Evolutionary conservation across 768 basidiomycete species (phyloP), one percentile per base, ranked within the genome.

Genomic region (Suillus placidus): DNA sequence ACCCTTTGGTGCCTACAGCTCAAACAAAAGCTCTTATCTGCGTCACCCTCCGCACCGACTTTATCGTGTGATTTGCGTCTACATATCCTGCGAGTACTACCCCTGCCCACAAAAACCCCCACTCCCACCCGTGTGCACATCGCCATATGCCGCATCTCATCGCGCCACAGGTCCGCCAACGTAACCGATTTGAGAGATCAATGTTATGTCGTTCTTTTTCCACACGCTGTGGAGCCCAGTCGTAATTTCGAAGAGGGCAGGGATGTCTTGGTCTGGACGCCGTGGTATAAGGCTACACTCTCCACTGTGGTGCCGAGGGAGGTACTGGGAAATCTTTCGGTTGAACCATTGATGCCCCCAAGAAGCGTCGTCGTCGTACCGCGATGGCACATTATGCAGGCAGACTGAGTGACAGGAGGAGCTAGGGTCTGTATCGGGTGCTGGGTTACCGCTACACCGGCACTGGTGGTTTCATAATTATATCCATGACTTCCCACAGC

Each of bases 1-100:
- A 67, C 78, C 3, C 75, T 89, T 4, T 89, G 88, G 88, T 80
- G 80, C 61, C 82, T 81, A 62, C 84, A 85, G 62, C 79, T 81
- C 43, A 80, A 82, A 40, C 77, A 77, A n/a, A 77, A 76, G 0
- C 57, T 78, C 6, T 70, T 70, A 9, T 71, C 75, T 4, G 71
- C 76, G n/a, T 57, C 72, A 16, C 67, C 78, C 20, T 71, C 72
- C 0, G 40, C 58, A 20, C 40, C 26, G 26, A 20, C 26, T 8
- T 10, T 26, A 10, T 66, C 76, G 6, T 75, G 80, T 20, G 84
- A 86, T 65, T 73, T 88, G 51, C 79, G 76, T 42, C 77, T 86
- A 0, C 81, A 76, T 40, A 75, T 89, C 23, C 52, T 81, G 37
- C 78, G 79, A 37, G 76, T 87, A 32, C 70, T 85, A 1, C 80